Base-by-base conservation (phyloP, 805 yeast genomes). In the Yarrowia bubula region DNA sequence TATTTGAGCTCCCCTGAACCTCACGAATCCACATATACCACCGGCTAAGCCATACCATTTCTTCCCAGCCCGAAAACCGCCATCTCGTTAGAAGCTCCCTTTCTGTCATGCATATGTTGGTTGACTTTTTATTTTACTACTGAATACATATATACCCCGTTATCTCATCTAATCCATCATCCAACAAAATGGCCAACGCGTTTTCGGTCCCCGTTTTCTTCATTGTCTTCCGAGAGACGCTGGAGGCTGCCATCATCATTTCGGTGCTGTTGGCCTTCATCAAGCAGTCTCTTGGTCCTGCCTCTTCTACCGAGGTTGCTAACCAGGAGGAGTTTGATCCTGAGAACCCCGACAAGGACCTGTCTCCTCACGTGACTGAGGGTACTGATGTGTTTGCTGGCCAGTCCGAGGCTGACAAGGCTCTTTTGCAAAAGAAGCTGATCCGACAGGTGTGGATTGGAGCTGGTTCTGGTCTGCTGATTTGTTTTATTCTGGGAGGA, bases 401-500 rank as follows among this genome's bases (percentile, higher is more conserved):
- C 17, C 35, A 28, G 15, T 14, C 38, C n/a, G 61, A 55, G 10
- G 64, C 64, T 7, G 64, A 58, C 37, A 43, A 58, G 28, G n/a
- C 35, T 2, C 57, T 48, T n/a, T 77, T 88, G 14, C 86, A 88
- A 76, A 86, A 84, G 69, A 81, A 80, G 65, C 78, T 93, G 68
- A 76, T 81, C n/a, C 79, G 77, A 74, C 98, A 93, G 75, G 93
- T 93, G 61, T 93, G 97, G 97, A 53, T 80, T 4, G 99, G 99
- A 66, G 83, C 95, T 1, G 75, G 78, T 5, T 53, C 79, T 3
- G 99, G 98, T 70, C 80, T 93, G 35, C 69, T 88, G 32, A 76
- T 90, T 60, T 93, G 98, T 87, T 72, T 93, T 58, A 81, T 85
- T 65, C 80, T 93, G 68, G 99, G 99, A 76, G 88, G 89, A 78